Evolutionary conservation across 441 rosid species (phyloP).

Genomic region (Theobroma grandiflorum): DNA sequence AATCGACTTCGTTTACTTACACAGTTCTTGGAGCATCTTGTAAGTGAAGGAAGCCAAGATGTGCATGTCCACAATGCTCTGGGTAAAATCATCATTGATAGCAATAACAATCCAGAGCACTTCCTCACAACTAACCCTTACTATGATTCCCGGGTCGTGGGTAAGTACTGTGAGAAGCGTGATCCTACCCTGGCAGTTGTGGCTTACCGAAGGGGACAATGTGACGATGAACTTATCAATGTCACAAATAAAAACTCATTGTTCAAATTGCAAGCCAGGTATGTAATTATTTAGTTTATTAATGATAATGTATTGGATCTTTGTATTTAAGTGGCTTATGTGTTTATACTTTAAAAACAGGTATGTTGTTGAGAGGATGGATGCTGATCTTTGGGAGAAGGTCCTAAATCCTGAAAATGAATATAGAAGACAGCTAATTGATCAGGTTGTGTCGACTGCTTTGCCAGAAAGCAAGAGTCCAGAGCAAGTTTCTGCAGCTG

Average conservation of each 20-base stretch:
- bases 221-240: slow-evolving; percentile 95
- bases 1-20: slow-evolving; percentile 98
- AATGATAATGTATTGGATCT: slow-evolving; percentile 24
- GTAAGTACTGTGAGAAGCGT: slow-evolving; percentile 99
- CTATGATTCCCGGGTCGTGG: slow-evolving; percentile 98
- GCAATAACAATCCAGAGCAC: slow-evolving; percentile 99
- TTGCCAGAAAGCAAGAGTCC: slow-evolving; percentile 99
- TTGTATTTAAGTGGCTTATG: slow-evolving; percentile 26
- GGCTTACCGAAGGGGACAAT: slow-evolving; percentile 98
- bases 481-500: slow-evolving; percentile 99
- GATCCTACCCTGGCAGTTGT: slow-evolving; percentile 99
- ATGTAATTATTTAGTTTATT: slow-evolving; percentile 34
- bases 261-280: slow-evolving; percentile 99
- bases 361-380: slow-evolving; percentile 99
- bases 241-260: slow-evolving; percentile 98
- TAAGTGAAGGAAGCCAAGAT: slow-evolving; percentile 99
- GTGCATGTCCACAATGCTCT: slow-evolving; percentile 99
- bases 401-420: slow-evolving; percentile 95
- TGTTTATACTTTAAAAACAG: slow-evolving; percentile 48
- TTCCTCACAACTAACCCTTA: slow-evolving; percentile 98
- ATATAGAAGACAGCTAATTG: slow-evolving; percentile 95
- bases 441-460: slow-evolving; percentile 99
- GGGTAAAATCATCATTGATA: slow-evolving; percentile 99
- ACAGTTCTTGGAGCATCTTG: slow-evolving; percentile 99
- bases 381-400: slow-evolving; percentile 97